Base-by-base conservation (phyloP, 1,139 yeast species). In the Hansenula anomala region DNA sequence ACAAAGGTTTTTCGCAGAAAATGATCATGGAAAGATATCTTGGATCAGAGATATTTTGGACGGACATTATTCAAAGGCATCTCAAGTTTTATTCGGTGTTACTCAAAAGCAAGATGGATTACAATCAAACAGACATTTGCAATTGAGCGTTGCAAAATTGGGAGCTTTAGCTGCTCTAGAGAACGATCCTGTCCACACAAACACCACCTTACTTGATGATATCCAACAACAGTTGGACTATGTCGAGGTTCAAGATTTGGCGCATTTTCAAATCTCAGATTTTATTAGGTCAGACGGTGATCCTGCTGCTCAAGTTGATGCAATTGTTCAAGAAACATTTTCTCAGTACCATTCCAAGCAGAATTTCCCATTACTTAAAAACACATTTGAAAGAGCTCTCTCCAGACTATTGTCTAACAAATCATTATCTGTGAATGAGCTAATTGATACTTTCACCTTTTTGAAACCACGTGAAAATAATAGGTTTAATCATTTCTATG, bases 21-120 rank as follows among this genome's bases (percentile, higher is more conserved):
- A 71, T 29, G 67, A 71, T 42, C 75, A 79, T 37, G 74, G 77
- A 4, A 64, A 71, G 32, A 71, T 87, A 34, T 72, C 89, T 1
- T 89, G 97, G 97, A 80, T 88, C 28, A 71, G 78, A 42, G 75
- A 82, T 41, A 59, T 87, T 16, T 56, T 75, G 28, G 76, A 72
- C 46, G 67, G 63, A 4, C 67, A 79, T 6, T 83, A 71, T 53
- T 45, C 43, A 4, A 53, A 58, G 4, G 92, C 90, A 0, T 67
- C 82, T 1, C 51, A 59, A 9, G 65, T 71, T 0, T 62, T 87
- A 20, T 44, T 63, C n/a, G 47, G 58, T 6, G 68, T 77, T 8
- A 69, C 75, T 4, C 52, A 61, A 9, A 55, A 59, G n/a, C 51
- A 57, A 3, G 67, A 66, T 18, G 78, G 73, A 16, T 59, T 63